These are phyloP conservation scores for Zelopaecilomyces penicillatus DNA, from an alignment of 2,329 filamentous ascomycete species.

Conservation along the genomic window DNA sequence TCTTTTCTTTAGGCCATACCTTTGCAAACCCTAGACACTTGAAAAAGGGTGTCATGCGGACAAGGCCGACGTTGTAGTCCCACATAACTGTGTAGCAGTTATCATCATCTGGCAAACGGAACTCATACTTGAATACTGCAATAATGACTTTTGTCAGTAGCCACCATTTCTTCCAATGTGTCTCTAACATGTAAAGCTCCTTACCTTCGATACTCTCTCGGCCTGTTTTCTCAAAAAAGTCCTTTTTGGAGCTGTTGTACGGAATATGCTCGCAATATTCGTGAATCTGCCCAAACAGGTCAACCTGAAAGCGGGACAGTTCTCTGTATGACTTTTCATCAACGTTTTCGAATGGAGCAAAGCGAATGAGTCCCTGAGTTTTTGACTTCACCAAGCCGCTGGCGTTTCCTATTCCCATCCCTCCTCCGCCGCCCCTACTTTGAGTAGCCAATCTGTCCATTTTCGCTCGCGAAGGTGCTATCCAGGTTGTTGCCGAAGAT, in stretches of 20 bases:
- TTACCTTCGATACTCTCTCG: constrained; percentile 82
- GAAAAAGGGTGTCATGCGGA: constrained; percentile 91
- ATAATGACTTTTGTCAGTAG: background rate
- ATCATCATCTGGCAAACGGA: constrained; percentile 59
- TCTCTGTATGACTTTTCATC: constrained; percentile 48
- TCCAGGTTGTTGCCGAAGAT: constrained; percentile 17
- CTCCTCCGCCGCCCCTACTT: background rate
- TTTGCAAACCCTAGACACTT: constrained; percentile 84
- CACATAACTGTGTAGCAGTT: constrained; percentile 75
- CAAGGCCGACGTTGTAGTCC: constrained; percentile 93
- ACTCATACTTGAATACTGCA: constrained; percentile 76
- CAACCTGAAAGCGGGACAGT: constrained; percentile 57
- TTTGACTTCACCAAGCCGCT: constrained; percentile 42
- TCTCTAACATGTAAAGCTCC: constrained; percentile 7
- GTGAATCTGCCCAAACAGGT: constrained; percentile 54
- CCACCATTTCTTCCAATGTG: background rate
- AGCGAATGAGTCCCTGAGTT: constrained; percentile 61
- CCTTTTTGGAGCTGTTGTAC: constrained; percentile 90
- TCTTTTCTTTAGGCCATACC: constrained; percentile 36
- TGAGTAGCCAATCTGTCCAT: too few relatives aligned
- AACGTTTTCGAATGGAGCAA: constrained; percentile 61
- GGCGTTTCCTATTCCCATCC: constrained; percentile 36
- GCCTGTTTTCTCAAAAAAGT: constrained; percentile 78
- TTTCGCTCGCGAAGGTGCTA: background rate
- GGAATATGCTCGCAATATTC: constrained; percentile 69